Evolutionary conservation across 2,329 filamentous ascomycete species (phyloP), one percentile per base, ranked within the genome.

Genomic region (Tolypocladium pustulatum): DNA sequence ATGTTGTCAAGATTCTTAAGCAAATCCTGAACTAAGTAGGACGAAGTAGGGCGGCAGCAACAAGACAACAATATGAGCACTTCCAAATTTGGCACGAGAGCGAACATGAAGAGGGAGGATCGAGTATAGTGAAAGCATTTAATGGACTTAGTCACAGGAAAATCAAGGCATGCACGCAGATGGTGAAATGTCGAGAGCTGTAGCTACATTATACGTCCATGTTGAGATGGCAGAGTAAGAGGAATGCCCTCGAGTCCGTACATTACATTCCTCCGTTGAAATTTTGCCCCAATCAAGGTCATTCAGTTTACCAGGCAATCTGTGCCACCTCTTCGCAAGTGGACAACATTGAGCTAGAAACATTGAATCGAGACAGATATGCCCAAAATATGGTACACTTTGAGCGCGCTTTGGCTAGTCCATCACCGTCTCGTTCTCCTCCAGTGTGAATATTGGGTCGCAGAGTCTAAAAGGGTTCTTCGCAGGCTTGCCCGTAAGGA

Each of bases 1-100:
- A 76, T 30, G 55, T 81, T 5, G 67, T 73, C 60, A 71, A 69
- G 25, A 57, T 69, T 32, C 30, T 70, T 13, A 68, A 64, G 60
- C 55, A 59, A 27, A 38, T 40, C 30, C 22, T 66, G 20, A 34
- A 52, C 49, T 52, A 52, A n/a, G 25, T 15, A n/a, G 25, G 27
- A 17, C 9, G 8, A 58, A 59, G 41, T 61, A 61, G 43, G 57
- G 4, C 8, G 12, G 4, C n/a, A 25, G 20, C n/a, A 34, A 6
- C 20, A 13, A 30, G 9, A 20, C 15, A 32, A 34, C 9, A 12
- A 34, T 52, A 52, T n/a, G 20, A 6, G 12, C n/a, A 32, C n/a
- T 52, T 34, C 8, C 5, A 32, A n/a, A 20, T 6, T 30, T 17
- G 12, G 46, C 27, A 27, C 6, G 25, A 20, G 4, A 17, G 17